These are phyloP conservation scores for Syncephalastrum contaminatum DNA, from an alignment of 371 early-diverging fungal species.

Conservation along the genomic window DNA sequence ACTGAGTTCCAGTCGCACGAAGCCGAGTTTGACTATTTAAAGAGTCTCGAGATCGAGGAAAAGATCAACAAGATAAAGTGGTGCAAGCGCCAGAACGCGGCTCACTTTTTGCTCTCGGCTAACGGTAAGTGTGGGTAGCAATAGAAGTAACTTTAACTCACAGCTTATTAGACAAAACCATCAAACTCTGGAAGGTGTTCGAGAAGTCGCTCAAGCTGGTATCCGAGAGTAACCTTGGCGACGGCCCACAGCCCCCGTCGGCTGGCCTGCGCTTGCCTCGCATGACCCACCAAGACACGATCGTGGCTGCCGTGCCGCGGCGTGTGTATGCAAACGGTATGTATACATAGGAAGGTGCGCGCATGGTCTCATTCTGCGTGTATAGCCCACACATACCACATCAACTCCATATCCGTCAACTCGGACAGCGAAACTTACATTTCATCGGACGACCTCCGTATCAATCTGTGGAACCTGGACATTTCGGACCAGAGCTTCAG, in stretches of 20 bases:
- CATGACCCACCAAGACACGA: slow-evolving; percentile 76
- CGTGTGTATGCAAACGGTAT: slow-evolving; percentile 79
- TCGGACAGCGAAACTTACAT: slow-evolving; percentile 89
- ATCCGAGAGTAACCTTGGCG: slow-evolving; percentile 72
- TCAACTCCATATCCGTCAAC: slow-evolving; percentile 94
- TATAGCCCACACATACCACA: slow-evolving; percentile 89
- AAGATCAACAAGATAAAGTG: slow-evolving; percentile 95
- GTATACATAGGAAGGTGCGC: slow-evolving; percentile 81
- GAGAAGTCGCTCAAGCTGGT: slow-evolving; percentile 84
- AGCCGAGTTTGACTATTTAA: slow-evolving; percentile 96
- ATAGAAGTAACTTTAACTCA: background rate
- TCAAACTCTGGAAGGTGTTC: slow-evolving; percentile 93
- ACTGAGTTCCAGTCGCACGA: slow-evolving; percentile 95
- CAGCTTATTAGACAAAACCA: slow-evolving; percentile 74
- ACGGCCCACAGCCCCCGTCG: slow-evolving; percentile 30
- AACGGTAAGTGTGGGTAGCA: slow-evolving; percentile 59
- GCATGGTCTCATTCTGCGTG: slow-evolving; percentile 58
- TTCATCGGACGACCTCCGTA: slow-evolving; percentile 91
- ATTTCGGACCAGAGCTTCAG: slow-evolving; percentile 87
- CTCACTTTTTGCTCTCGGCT: slow-evolving; percentile 92
- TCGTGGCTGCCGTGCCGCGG: slow-evolving; percentile 82
- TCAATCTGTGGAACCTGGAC: slow-evolving; percentile 92
- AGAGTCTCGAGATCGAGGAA: slow-evolving; percentile 95
- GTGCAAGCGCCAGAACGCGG: slow-evolving; percentile 79
- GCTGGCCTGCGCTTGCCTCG: slow-evolving; percentile 67